Evolutionary conservation across 2,329 filamentous ascomycete genomes (phyloP), one percentile per base, ranked within the genome.

Genomic region (Shiraia bambusicola): DNA sequence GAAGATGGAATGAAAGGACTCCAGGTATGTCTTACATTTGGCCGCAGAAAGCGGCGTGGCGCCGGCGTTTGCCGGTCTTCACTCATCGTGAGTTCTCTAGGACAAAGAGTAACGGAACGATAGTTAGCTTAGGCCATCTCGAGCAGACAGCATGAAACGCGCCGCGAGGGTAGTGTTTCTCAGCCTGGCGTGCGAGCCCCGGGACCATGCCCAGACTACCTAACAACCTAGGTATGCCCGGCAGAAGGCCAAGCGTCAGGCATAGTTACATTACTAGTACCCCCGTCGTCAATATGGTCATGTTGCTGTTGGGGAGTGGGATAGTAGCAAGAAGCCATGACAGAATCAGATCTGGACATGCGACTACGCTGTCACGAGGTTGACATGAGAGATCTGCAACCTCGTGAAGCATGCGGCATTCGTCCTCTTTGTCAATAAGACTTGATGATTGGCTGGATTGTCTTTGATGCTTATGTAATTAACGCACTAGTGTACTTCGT

Each of bases 31-130:
- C 65, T 54, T 65, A 70, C 67, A 40, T 50, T 67, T 37, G 64
- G 64, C 44, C 67, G 60, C 48, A 63, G 34, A 42, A 57, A 66
- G 49, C 67, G 67, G 58, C 64, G 64, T 40, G 61, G 58, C 17
- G 60, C 58, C 50, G 56, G 54, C 22, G 52, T 58, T 47, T 61
- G 61, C 42, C 53, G 42, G 36, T 59, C 47, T 41, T 63, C 62
- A 36, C 56, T 60, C 64, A 66, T 66, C 26, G 46, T 44, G 42
- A 34, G 27, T 8, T 29, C 43, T 37, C 37, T 11, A 40, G 28
- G 14, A 26, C 9, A 34, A 9, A 6, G 28, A 9, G 25, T 9
- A 28, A 31, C 33, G 37, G 4, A 11, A 31, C 29, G 33, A 38
- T 7, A 36, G 33, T 36, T 7, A 36, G 29, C 22, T 42, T 43